Conservation (phyloP, 208 protist genomes). For the Leishmania tarentolae region DNA sequence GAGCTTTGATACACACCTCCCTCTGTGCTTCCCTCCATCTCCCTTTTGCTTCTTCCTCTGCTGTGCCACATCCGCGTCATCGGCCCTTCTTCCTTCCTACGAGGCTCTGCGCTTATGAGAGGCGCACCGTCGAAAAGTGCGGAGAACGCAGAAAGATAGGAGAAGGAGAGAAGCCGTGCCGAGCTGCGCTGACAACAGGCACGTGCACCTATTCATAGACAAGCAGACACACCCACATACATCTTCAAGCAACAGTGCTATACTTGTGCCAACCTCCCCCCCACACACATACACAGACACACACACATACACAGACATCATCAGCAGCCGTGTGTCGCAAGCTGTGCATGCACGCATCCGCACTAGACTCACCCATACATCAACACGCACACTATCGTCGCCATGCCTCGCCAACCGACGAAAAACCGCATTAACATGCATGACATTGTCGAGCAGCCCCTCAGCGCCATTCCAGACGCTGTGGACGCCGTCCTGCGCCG, state of each 20-base stretch:
- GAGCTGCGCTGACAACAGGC: neutral
- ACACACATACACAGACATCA: neutral
- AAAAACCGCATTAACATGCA: constrained; percentile 92
- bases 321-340: neutral
- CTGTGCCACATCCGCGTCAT: neutral
- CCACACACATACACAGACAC: no score
- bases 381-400: neutral
- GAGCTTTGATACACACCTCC: neutral
- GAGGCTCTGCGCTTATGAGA: neutral
- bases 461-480: constrained; percentile 68
- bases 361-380: neutral
- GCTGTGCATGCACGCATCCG: neutral
- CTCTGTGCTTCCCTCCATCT: neutral
- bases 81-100: neutral
- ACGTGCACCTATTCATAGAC: neutral
- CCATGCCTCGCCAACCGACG: constrained; percentile 67
- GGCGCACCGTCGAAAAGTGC: neutral
- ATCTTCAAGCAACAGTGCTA: neutral
- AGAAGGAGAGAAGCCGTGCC: neutral
- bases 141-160: neutral
- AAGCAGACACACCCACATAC: neutral
- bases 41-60: neutral
- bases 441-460: constrained; percentile 84
- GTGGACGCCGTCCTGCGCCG: constrained; percentile 83
- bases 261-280: neutral